Conservation (phyloP, 768 basidiomycete species). For the Naganishia randhawae region DNA sequence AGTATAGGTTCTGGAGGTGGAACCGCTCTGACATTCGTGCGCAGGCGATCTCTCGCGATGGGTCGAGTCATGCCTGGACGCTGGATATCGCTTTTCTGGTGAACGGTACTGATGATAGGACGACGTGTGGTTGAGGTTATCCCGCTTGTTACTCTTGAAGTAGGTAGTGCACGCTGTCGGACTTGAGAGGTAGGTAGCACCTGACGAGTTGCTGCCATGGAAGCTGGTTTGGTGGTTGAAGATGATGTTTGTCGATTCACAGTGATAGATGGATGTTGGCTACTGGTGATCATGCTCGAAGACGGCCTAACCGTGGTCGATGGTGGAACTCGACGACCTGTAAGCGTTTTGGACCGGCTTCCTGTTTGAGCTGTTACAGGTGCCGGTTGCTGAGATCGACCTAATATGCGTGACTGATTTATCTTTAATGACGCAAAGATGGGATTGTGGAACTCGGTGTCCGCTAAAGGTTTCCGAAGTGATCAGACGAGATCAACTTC, state of each 20-base stretch:
- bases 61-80: not conserved
- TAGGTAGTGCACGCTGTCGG: not conserved
- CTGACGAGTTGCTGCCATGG: not conserved
- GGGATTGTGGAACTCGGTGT: constrained; percentile 8
- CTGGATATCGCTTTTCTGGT: not conserved
- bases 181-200: too few relatives aligned
- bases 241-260: not conserved
- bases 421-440: constrained; percentile 16
- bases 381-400: not conserved
- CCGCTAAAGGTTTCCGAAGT: not conserved
- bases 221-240: not conserved
- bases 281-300: not conserved
- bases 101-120: not conserved
- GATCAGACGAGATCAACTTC: not conserved
- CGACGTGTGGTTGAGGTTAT: not conserved
- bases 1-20: constrained; percentile 1
- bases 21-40: not conserved
- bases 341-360: not conserved
- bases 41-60: not conserved
- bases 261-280: not conserved
- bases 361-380: not conserved
- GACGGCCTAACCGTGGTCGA: not conserved
- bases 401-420: not conserved
- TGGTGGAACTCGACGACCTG: not conserved
- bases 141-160: not conserved